These are phyloP conservation scores for Diaporthe sp. DNA, from an alignment of 2,329 filamentous ascomycete species.

Conservation along the genomic window DNA sequence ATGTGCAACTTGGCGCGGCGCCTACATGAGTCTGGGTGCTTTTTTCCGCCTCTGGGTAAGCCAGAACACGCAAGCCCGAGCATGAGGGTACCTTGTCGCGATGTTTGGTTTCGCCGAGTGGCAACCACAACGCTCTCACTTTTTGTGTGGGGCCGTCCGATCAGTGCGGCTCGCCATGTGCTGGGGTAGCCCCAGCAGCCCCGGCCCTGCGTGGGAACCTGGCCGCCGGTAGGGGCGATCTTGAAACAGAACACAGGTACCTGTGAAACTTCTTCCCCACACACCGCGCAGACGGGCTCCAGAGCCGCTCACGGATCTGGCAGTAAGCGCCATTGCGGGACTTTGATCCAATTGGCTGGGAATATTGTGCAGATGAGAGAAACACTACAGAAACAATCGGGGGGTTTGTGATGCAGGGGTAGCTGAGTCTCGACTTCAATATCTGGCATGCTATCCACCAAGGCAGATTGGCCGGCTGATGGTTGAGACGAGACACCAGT, in stretches of 20 bases:
- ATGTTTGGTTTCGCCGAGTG: slow-evolving; percentile 26
- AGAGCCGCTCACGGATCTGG: not conserved
- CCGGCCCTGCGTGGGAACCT: not conserved
- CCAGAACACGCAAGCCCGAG: not conserved
- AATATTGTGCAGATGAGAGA: slow-evolving; percentile 29
- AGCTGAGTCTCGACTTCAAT: slow-evolving; percentile 8
- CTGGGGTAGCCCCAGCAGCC: slow-evolving; percentile 11
- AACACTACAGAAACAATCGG: slow-evolving; percentile 24
- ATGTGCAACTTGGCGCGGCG: slow-evolving; percentile 24
- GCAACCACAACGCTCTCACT: slow-evolving; percentile 16
- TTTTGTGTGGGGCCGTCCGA: slow-evolving; percentile 21
- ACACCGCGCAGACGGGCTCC: not conserved
- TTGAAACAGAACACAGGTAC: slow-evolving; percentile 26
- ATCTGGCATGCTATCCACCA: not conserved
- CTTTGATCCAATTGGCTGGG: slow-evolving; percentile 21
- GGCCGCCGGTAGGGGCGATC: slow-evolving; percentile 11
- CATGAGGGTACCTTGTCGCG: not conserved
- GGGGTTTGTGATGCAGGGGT: slow-evolving; percentile 14
- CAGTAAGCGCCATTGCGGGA: slow-evolving; percentile 17
- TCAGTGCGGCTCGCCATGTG: slow-evolving; percentile 2
- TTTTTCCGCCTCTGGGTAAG: not conserved
- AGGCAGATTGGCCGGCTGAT: slow-evolving; percentile 15
- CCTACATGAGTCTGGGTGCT: slow-evolving; percentile 26
- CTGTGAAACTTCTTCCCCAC: slow-evolving; percentile 24
- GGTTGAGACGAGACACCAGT: not conserved